Base-by-base conservation (phyloP, 257 asterid genomes). In the Scutellaria galericulata region DNA sequence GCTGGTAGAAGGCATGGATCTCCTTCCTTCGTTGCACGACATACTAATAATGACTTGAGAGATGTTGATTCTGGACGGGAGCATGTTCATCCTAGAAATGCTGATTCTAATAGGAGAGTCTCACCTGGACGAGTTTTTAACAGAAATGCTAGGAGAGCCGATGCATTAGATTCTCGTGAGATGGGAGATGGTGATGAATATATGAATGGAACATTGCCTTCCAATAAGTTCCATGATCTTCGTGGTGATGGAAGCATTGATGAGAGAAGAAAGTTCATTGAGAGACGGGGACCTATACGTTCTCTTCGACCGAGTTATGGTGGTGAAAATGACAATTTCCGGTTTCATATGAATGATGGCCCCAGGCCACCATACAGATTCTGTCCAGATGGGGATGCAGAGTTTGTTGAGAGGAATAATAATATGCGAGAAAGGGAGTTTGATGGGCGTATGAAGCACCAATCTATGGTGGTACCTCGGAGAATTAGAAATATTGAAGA, bases 181-280 rank as follows among this genome's bases (percentile, higher is more conserved):
- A 80, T 87, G 80, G 76, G 73, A 50, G 87, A 81, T 54, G 83
- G 76, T 9, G 85, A 86, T 14, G 96, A 87, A 54, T 90, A 78
- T 59, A 77, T 84, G 79, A 80, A 75, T 66, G 86, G 85, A 69
- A 87, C 88, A 4, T 63, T 72, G 31, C 80, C 50, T 57, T 35
- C 90, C 44, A 77, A 77, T 60, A 82, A 88, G 70, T 86, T 79
- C 63, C 85, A 81, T 31, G 78, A 90, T 65, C 70, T 82, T 63
- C 85, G 82, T 41, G 76, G 80, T 37, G 88, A 84, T 70, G 90
- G 86, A 51, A 76, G 74, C 64, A 79, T 78, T 31, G 96, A 88
- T 61, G 95, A 89, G 73, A 83, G 96, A 77, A 88, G 95, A 71
- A 92, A 90, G 81, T 85, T 74, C 73, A 77, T 83, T 18, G 98